Conservation (phyloP, 345 rosid species). For the Sonneratia alba region DNA sequence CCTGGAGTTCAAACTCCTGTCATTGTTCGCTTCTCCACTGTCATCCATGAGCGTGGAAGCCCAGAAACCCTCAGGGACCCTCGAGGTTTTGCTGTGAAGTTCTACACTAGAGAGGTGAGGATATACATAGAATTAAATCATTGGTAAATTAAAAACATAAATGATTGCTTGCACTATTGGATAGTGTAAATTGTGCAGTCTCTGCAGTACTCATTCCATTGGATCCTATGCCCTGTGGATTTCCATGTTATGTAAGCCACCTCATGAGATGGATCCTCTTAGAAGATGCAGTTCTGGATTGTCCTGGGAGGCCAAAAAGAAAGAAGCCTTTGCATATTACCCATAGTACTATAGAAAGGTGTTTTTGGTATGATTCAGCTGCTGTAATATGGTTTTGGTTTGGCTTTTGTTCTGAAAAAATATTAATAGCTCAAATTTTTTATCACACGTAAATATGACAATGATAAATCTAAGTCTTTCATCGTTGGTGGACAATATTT, state of each 20-base stretch:
- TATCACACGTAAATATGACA: background rate
- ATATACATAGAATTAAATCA: background rate
- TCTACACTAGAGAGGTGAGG: slow-evolving; percentile 91
- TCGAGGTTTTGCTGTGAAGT: slow-evolving; percentile 97
- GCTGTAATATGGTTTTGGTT: too few species aligned
- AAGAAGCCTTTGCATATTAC: too few species aligned
- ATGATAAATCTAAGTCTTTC: background rate
- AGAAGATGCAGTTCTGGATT: background rate
- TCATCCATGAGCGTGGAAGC: slow-evolving; percentile 96
- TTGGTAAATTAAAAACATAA: background rate
- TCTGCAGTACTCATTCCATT: background rate
- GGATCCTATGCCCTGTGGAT: background rate
- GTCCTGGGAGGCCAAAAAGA: too few species aligned
- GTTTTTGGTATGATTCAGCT: too few species aligned
- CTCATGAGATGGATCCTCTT: background rate
- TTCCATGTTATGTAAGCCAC: background rate
- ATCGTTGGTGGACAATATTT: background rate
- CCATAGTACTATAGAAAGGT: too few species aligned
- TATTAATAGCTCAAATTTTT: too few species aligned
- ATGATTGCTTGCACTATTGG: background rate
- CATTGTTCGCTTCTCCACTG: slow-evolving; percentile 95
- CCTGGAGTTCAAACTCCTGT: slow-evolving; percentile 94
- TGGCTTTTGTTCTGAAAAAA: too few species aligned
- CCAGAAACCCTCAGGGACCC: slow-evolving; percentile 96
- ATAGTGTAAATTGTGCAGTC: background rate